phyloP scores from a whole-genome alignment of 2,329 filamentous ascomycete species.

The Ophiosphaerella narmari region DNA sequence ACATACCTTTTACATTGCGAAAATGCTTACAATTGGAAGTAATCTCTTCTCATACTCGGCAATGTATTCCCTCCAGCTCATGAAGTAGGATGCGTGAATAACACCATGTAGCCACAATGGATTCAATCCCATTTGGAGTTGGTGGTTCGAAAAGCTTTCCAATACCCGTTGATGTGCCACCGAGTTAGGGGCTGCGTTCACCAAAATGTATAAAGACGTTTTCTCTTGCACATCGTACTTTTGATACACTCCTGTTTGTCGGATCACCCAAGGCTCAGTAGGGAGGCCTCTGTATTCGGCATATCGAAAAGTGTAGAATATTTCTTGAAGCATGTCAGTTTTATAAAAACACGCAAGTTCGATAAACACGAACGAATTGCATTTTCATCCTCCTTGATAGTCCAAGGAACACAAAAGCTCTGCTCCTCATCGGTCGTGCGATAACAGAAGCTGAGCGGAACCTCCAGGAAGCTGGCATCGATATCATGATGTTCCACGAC shows the following conservation, averaged over 20 bases:
- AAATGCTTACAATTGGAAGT: conserved; percentile 15
- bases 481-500: conserved; percentile 22
- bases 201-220: conserved; percentile 29
- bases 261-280: conserved; percentile 31
- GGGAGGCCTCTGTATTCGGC: conserved; percentile 25
- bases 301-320: conserved; percentile 37
- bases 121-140: conserved; percentile 4
- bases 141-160: background rate
- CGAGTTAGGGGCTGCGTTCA: conserved; percentile 28
- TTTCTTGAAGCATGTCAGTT: conserved; percentile 17
- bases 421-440: conserved; percentile 25
- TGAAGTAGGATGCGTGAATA: conserved; percentile 33
- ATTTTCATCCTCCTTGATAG: conserved; percentile 1
- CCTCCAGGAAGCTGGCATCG: conserved; percentile 21
- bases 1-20: conserved; percentile 4
- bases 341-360: conserved; percentile 4
- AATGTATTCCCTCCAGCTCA: conserved; percentile 38
- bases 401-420: conserved; percentile 26
- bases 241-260: conserved; percentile 43
- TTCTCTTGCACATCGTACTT: conserved; percentile 24
- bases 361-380: background rate
- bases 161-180: conserved; percentile 10
- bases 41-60: conserved; percentile 25
- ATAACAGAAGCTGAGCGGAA: conserved; percentile 30
- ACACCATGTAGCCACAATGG: conserved; percentile 33